Conservation (phyloP, 169 alveolate species). For the Plasmodium malariae region DNA sequence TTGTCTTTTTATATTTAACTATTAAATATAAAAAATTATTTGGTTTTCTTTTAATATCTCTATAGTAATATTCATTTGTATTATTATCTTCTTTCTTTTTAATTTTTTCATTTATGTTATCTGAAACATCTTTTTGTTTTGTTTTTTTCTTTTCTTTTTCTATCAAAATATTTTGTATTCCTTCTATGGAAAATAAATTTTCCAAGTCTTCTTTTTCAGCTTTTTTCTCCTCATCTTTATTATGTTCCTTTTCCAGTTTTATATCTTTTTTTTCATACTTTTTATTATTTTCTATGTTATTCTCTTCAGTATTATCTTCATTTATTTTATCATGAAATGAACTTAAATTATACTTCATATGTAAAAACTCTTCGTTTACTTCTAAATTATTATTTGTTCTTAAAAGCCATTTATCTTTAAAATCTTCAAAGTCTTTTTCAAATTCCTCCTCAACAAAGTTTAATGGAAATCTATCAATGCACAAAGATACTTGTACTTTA, state of each 20-base stretch:
- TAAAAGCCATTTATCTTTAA: slow-evolving; percentile 67
- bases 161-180: slow-evolving; percentile 45
- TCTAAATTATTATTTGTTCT: slow-evolving; percentile 72
- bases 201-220: slow-evolving; percentile 43
- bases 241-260: not conserved
- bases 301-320: not conserved
- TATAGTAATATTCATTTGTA: slow-evolving; percentile 52
- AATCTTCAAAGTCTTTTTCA: slow-evolving; percentile 65
- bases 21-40: slow-evolving; percentile 78
- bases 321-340: slow-evolving; percentile 53
- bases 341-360: slow-evolving; percentile 73
- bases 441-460: slow-evolving; percentile 51
- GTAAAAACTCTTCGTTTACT: slow-evolving; percentile 63
- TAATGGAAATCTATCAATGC: slow-evolving; percentile 74
- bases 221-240: slow-evolving; percentile 2
- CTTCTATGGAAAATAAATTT: slow-evolving; percentile 54
- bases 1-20: slow-evolving; percentile 77
- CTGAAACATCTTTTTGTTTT: not conserved
- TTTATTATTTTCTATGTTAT: slow-evolving; percentile 3
- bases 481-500: slow-evolving; percentile 64
- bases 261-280: not conserved
- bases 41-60: slow-evolving; percentile 79
- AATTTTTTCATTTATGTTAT: slow-evolving; percentile 1
- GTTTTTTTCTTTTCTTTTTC: slow-evolving; percentile 30
- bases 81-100: slow-evolving; percentile 34